These are phyloP conservation scores for Coemansia sp. DNA, from an alignment of 192 early-diverging fungal genomes.

Conservation along the genomic window DNA sequence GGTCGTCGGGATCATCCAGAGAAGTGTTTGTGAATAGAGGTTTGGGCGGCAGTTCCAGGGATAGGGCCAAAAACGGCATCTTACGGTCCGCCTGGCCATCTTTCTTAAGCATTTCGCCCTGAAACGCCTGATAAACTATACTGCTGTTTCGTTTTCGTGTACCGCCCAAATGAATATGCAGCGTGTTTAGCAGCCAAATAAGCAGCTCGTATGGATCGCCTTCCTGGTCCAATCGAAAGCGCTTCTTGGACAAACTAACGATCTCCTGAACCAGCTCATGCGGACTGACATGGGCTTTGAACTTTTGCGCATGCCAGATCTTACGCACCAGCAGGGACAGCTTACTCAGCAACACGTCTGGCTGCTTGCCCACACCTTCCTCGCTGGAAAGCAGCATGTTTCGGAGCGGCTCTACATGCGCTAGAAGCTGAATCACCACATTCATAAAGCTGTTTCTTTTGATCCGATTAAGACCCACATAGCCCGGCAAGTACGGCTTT, in stretches of 20 bases:
- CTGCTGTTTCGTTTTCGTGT: slow-evolving; percentile 70
- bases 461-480: slow-evolving; percentile 91
- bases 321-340: slow-evolving; percentile 80
- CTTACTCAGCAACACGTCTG: slow-evolving; percentile 61
- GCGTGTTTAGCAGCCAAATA: slow-evolving; percentile 86
- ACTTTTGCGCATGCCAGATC: slow-evolving; percentile 89
- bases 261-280: slow-evolving; percentile 96
- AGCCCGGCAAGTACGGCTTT: slow-evolving; percentile 83
- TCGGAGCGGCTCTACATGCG: slow-evolving; percentile 82
- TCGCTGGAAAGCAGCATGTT: slow-evolving; percentile 64
- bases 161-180: slow-evolving; percentile 85
- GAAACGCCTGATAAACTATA: slow-evolving; percentile 79
- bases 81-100: slow-evolving; percentile 10
- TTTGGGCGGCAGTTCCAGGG: slow-evolving; percentile 84
- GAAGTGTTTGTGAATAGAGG: slow-evolving; percentile 86
- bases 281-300: slow-evolving; percentile 93
- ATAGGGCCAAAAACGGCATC: slow-evolving; percentile 80
- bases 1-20: slow-evolving; percentile 51
- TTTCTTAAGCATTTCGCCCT: slow-evolving; percentile 69
- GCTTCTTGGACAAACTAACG: slow-evolving; percentile 71
- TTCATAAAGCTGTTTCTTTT: slow-evolving; percentile 96
- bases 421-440: slow-evolving; percentile 82
- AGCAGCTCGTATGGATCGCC: slow-evolving; percentile 85
- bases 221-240: slow-evolving; percentile 76
- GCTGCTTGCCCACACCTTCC: slow-evolving; percentile 14